Evolutionary conservation across 2,329 filamentous ascomycete species (phyloP), one percentile per base, ranked within the genome.

Genomic region (Rhexocercosporidium sp.): DNA sequence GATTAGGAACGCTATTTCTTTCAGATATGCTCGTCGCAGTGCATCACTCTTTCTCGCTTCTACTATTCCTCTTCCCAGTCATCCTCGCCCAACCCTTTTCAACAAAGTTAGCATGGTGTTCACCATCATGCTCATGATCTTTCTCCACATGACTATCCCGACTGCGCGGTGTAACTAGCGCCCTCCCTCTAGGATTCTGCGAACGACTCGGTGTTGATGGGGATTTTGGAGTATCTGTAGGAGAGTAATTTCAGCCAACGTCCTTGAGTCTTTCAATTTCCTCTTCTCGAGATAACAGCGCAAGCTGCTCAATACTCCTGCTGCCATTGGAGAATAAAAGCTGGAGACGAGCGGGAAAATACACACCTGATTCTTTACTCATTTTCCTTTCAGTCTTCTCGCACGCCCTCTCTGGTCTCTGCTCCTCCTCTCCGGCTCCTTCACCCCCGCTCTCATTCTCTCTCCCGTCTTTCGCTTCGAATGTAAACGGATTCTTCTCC

Each of bases 111-210:
- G 87, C 85, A 76, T 88, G 85, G 78, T 88, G 90, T 70, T 73
- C 75, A 39, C 86, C 85, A 72, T 85, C 81, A 70, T 84, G 83
- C 18, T 71, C 69, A 63, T 85, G 85, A 76, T 88, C 88, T 66
- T 81, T 82, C 73, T 87, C 85, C 61, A 90, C 81, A 75, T 90
- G 87, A 20, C 88, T 88, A 77, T 91, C 89, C 66, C 88, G 85
- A 27, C 86, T 89, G 73, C 81, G 81, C 2, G 87, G 88, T 9
- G 89, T 91, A 56, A 88, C 86, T 76, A 88, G 90, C 78, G 91
- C 89, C 75, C 86, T 90, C 64, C 89, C 89, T 78, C 89, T 88
- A 75, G 87, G 86, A 79, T 90, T 90, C 78, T 91, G 89, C 80
- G 92, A 91, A 56, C 87, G 86, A 69, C 85, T 88, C 11, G 89